Evolutionary conservation across 768 basidiomycete species (phyloP).

Genomic region (Galerina sulciceps): DNA sequence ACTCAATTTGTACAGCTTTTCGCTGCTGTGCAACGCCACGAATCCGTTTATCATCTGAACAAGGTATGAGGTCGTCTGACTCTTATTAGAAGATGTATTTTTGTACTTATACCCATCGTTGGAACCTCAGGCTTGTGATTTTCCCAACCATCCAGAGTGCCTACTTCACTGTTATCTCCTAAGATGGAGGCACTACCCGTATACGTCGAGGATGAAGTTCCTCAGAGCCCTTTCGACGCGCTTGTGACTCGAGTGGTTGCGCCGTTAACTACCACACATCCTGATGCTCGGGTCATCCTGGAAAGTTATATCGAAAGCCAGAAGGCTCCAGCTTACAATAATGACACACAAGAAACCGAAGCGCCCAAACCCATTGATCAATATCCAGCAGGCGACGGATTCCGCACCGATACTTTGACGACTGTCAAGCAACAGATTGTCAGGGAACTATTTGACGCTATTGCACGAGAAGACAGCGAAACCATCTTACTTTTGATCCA

Average conservation of each 20-base stretch:
- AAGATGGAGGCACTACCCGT: slow-evolving; percentile 3
- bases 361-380: background rate
- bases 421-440: slow-evolving; percentile 5
- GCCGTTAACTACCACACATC: background rate
- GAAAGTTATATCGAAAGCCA: slow-evolving; percentile 5
- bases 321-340: slow-evolving; percentile 1
- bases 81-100: too few species aligned
- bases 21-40: too few species aligned
- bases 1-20: too few species aligned
- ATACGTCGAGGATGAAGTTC: slow-evolving; percentile 7
- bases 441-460: slow-evolving; percentile 2
- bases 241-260: slow-evolving; percentile 4
- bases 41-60: too few species aligned
- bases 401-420: background rate
- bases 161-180: too few species aligned
- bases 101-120: too few species aligned
- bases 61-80: too few species aligned
- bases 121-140: too few species aligned
- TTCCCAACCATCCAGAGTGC: too few species aligned
- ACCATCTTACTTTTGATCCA: slow-evolving; percentile 1
- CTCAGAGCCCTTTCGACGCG: slow-evolving; percentile 12
- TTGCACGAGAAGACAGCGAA: slow-evolving; percentile 8
- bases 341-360: background rate
- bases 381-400: background rate
- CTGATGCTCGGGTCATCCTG: background rate